Evolutionary conservation across 768 basidiomycete genomes (phyloP), one percentile per base, ranked within the genome.

Genomic region (Filobasidium floriforme): DNA sequence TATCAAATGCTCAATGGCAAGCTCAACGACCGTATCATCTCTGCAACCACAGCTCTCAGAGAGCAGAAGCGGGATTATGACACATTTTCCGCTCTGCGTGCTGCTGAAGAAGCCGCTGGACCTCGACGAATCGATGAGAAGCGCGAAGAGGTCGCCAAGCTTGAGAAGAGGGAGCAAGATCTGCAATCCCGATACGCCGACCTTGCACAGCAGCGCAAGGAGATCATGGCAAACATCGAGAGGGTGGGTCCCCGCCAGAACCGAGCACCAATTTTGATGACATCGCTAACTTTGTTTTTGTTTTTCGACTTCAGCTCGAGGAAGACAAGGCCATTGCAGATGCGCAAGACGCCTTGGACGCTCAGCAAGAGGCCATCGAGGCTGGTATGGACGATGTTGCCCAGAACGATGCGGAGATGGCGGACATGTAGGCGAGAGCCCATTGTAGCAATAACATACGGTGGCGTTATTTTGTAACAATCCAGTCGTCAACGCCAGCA

Each of bases 171-270:
- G 70, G 96, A 97, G 79, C 80, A 83, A 62, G 79, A 85, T 71
- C 80, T 96, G 70, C 96, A 99, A 79, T 84, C 84, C 70, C 81
- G 85, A 59, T 96, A 94, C 78, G 86, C 85, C n/a, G 92, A 92
- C 71, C 77, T 98, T 68, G 85, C 87, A 65, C 80, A 82, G 65
- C 88, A 92, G 79, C 62, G 78, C 61, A 69, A 72, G 59, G 74
- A 75, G 60, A 62, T 75, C 68, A 22, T 71, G 54, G 74, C 66
- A 19, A 65, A 63, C 49, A 72, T 81, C 66, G 75, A 79, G 64
- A 68, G 73, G 73, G 74, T 75, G 55, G 69, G 75, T 69, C 14
- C 19, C 28, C 41, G 46, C 1, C 22, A 43, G 24, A 19, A 43
- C 1, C 28, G 19, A 24, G 19, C 41, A 5, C 1, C 12, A 28